Percentiles rank a stretch among this genome's conserved stretches.
These are phyloP conservation scores for Podila minutissima DNA, from an alignment of 192 early-diverging fungal species.

Conservation along the genomic window DNA sequence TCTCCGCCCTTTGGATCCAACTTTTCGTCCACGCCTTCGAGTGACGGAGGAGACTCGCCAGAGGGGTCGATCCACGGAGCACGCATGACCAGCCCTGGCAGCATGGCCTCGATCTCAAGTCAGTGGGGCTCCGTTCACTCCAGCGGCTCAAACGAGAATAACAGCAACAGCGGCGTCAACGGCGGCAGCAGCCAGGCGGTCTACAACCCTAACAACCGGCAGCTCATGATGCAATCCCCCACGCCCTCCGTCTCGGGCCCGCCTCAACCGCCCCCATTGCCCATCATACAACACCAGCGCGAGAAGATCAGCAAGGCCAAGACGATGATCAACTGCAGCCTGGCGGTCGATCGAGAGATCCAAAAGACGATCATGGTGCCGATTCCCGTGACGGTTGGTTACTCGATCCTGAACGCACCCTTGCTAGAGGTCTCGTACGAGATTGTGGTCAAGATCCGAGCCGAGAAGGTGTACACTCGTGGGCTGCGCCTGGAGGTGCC, in stretches of 20 bases:
- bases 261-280: slow-evolving; percentile 2
- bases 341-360: slow-evolving; percentile 46
- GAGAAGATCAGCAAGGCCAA: slow-evolving; percentile 42
- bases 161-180: background rate
- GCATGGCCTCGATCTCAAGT: slow-evolving; percentile 41
- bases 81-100: slow-evolving; percentile 30
- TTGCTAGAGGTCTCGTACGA: slow-evolving; percentile 45
- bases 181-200: background rate
- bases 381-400: slow-evolving; percentile 22
- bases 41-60: slow-evolving; percentile 32
- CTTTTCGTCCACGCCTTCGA: slow-evolving; percentile 18
- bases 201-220: slow-evolving; percentile 13
- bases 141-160: slow-evolving; percentile 14
- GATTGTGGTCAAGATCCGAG: slow-evolving; percentile 49
- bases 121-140: slow-evolving; percentile 36
- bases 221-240: slow-evolving; percentile 14
- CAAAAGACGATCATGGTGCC: slow-evolving; percentile 46
- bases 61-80: slow-evolving; percentile 29
- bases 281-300: slow-evolving; percentile 41
- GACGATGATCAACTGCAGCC: slow-evolving; percentile 36
- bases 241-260: slow-evolving; percentile 3
- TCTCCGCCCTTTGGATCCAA: slow-evolving; percentile 26
- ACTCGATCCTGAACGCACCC: slow-evolving; percentile 45
- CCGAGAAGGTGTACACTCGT: slow-evolving; percentile 25
- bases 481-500: slow-evolving; percentile 23